A percentile compares a stretch with the other conserved stretches of the same genome.
Evolutionary conservation across 1,284 basidiomycete genomes (phyloP).

Genomic region (Peniophora sp.): DNA sequence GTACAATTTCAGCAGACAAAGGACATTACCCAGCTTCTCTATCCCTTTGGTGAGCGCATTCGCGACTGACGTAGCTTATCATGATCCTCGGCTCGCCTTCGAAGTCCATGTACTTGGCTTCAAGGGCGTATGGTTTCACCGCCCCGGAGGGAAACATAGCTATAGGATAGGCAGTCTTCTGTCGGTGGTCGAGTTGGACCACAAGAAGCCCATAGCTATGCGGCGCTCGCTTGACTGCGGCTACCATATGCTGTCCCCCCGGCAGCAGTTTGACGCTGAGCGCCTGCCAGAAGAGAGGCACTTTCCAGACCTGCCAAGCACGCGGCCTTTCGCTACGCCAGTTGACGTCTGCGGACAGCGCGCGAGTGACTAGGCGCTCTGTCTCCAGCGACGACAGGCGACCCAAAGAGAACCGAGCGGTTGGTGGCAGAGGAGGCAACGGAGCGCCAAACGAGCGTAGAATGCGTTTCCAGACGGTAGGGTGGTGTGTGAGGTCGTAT

Average conservation of each 20-base stretch:
- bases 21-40: slow-evolving; percentile 16
- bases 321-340: slow-evolving; percentile 38
- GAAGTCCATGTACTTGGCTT: slow-evolving; percentile 54
- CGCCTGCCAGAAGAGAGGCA: slow-evolving; percentile 19
- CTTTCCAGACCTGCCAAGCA: slow-evolving; percentile 14
- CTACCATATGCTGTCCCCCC: slow-evolving; percentile 63
- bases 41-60: slow-evolving; percentile 18
- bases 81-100: slow-evolving; percentile 44
- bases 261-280: slow-evolving; percentile 55
- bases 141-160: slow-evolving; percentile 37
- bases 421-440: slow-evolving; percentile 57
- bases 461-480: slow-evolving; percentile 62
- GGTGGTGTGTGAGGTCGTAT: slow-evolving; percentile 55
- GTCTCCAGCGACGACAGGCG: slow-evolving; percentile 46
- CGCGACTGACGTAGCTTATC: slow-evolving; percentile 42
- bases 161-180: slow-evolving; percentile 36
- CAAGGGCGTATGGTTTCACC: slow-evolving; percentile 48
- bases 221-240: slow-evolving; percentile 43
- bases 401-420: slow-evolving; percentile 34
- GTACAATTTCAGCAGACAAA: too few relatives aligned
- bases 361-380: slow-evolving; percentile 54
- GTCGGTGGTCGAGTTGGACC: slow-evolving; percentile 50
- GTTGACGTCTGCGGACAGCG: slow-evolving; percentile 52
- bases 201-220: slow-evolving; percentile 43
- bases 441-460: slow-evolving; percentile 43